Conservation (phyloP, 169 alveolate genomes). For the Condylostoma magnum region DNA sequence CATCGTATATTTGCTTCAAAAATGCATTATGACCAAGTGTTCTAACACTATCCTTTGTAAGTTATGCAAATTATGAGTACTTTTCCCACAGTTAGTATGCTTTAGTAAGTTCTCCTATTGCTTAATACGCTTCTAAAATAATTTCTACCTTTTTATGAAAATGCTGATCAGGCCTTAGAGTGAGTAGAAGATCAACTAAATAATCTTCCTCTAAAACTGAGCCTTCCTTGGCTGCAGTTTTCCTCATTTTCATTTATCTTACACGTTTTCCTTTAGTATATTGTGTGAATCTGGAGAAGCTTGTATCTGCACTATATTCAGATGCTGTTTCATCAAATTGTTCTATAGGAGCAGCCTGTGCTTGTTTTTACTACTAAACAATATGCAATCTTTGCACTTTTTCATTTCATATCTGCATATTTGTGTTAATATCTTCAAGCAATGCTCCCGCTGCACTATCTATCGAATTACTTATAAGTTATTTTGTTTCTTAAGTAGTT, state of each 20-base stretch:
- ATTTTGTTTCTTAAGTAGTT: not conserved
- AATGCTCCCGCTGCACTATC: not conserved
- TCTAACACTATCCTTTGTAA: not conserved
- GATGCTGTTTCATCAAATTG: slow-evolving; percentile 4
- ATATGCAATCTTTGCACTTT: slow-evolving; percentile 10
- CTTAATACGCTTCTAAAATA: not conserved
- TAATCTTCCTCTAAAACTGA: slow-evolving; percentile 28
- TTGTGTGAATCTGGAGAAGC: slow-evolving; percentile 3
- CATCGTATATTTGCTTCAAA: slow-evolving; percentile 7
- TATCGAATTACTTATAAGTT: not conserved
- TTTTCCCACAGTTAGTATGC: not conserved
- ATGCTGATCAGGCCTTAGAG: slow-evolving; percentile 6
- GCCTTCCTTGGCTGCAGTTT: slow-evolving; percentile 33
- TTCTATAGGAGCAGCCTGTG: not conserved
- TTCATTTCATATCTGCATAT: not conserved
- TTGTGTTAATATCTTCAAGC: slow-evolving; percentile 3
- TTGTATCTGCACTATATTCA: not conserved
- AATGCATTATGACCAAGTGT: slow-evolving; percentile 24
- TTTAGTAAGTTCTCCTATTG: not conserved
- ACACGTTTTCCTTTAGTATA: not conserved
- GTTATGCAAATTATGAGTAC: not conserved
- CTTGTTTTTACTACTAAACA: slow-evolving; percentile 10
- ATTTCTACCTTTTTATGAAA: not conserved
- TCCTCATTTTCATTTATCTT: slow-evolving; percentile 10
- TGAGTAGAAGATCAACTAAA: slow-evolving; percentile 13